Evolutionary conservation across 2,329 filamentous ascomycete genomes (phyloP), one percentile per base, ranked within the genome.

Genomic region (Aspergillus bombycis): DNA sequence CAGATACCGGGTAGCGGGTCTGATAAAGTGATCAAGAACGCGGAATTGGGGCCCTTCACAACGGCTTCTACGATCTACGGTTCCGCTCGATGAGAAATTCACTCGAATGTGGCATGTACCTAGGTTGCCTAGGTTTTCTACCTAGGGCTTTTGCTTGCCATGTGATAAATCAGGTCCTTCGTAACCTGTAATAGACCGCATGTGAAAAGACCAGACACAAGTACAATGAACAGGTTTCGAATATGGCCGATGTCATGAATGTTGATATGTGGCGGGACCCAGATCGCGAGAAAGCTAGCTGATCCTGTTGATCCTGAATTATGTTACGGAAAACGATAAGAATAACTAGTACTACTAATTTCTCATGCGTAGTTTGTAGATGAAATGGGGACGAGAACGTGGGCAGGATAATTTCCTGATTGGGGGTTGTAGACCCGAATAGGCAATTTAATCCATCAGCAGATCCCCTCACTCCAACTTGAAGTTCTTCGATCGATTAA

Each of bases 41-140:
- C 62, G 65, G 65, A 58, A 65, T 58, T 55, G 21, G 23, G 28
- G 34, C 10, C 9, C 21, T 34, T 16, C 6, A 9, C 5, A 16
- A 32, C 23, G 46, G 8, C 26, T 28, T 36, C 43, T 26, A 19
- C 26, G 26, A n/a, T 14, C 8, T n/a, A 30, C 14, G n/a, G 21
- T 28, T 57, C 38, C 38, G 26, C 34, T 26, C 28, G 4, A 11
- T 12, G 32, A 30, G 19, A 16, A 12, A n/a, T 32, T n/a, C 21
- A 23, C 12, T 41, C 1, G 19, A 23, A 48, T 28, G 23, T 28
- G 12, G 45, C 8, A 26, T 30, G 10, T 19, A 30, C 23, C 23
- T 28, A 19, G 16, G 23, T 50, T 19, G n/a, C 9, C 23, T 28
- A 28, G 45, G 7, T 19, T 19, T 14, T 30, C 21, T 30, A 19